These are phyloP conservation scores for Penicillium concentricum DNA, from an alignment of 2,329 filamentous ascomycete species.

Conservation along the genomic window DNA sequence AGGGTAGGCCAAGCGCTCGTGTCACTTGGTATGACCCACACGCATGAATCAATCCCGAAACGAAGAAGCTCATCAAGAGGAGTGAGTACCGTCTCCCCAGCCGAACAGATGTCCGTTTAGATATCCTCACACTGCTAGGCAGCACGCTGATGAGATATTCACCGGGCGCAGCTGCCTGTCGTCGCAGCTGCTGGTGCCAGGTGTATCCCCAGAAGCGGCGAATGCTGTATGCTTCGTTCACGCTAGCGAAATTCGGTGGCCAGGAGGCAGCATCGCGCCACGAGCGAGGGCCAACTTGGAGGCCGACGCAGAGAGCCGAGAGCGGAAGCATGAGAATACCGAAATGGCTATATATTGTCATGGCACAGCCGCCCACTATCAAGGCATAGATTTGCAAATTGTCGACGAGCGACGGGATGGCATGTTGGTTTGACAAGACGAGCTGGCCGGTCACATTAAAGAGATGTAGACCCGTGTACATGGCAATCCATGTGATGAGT, in stretches of 20 bases:
- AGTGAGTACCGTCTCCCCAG: not conserved
- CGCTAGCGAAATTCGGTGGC: not conserved
- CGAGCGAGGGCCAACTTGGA: not conserved
- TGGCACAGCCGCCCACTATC: not conserved
- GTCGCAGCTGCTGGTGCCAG: not conserved
- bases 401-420: not conserved
- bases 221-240: constrained; percentile 4
- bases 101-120: not conserved
- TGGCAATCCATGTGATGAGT: not conserved
- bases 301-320: not conserved
- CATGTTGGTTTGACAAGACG: not conserved
- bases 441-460: not conserved
- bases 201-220: not conserved
- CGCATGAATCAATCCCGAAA: not conserved
- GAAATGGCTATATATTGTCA: not conserved
- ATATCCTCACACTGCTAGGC: not conserved
- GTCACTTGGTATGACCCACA: not conserved
- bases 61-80: not conserved
- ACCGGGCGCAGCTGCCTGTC: constrained; percentile 9
- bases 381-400: not conserved
- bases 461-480: not conserved
- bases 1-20: not conserved
- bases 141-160: not conserved
- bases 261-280: not conserved
- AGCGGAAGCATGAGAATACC: not conserved